phyloP scores from a whole-genome alignment of 179 eudicot species.

The Silene noctiflora region DNA sequence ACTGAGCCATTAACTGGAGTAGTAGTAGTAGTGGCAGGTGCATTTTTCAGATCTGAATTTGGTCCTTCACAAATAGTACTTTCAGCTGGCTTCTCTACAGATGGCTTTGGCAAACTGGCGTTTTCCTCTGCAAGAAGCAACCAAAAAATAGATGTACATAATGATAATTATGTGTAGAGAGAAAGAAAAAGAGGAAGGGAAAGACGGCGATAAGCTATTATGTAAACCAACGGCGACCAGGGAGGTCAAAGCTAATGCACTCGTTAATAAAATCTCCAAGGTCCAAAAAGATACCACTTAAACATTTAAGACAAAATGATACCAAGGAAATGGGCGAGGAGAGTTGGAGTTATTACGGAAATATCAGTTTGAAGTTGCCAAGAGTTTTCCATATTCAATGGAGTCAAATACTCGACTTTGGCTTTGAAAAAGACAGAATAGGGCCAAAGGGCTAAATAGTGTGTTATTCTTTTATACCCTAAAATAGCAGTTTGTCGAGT shows the following conservation, averaged over 20 bases:
- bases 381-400: not conserved
- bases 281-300: not conserved
- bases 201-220: not conserved
- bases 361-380: not conserved
- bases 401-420: not conserved
- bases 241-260: not conserved
- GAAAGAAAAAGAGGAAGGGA: not conserved
- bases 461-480: no score
- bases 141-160: not conserved
- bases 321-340: not conserved
- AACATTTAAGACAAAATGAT: not conserved
- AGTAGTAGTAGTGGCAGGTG: constrained; percentile 33
- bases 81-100: constrained; percentile 28
- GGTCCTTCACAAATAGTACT: constrained; percentile 29
- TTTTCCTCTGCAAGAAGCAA: constrained; percentile 58
- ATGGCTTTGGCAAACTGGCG: constrained; percentile 36
- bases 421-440: not conserved
- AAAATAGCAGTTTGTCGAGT: no score
- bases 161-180: not conserved
- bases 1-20: constrained; percentile 28
- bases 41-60: constrained; percentile 25
- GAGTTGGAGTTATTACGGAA: not conserved
- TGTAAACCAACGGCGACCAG: not conserved
- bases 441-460: not conserved
- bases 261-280: not conserved